Evolutionary conservation across 2,329 filamentous ascomycete genomes (phyloP), one percentile per base, ranked within the genome.

Genomic region (Podosphaera fusca): DNA sequence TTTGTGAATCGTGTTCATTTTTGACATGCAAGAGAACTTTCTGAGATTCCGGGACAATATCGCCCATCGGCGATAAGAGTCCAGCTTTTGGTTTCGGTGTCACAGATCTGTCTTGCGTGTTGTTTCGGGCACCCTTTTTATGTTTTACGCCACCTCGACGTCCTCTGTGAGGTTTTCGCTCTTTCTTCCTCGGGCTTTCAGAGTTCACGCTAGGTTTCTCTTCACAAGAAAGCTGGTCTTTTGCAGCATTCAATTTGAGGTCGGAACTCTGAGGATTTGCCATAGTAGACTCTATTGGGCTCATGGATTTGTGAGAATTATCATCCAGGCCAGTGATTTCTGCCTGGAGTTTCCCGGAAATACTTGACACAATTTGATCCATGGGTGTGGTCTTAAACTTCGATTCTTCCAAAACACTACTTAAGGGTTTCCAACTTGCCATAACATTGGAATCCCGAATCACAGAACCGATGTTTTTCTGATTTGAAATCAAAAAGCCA

Each of bases 61-160:
- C n/a, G 3, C 2, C 31, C 5, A 31, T n/a, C 5, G 5, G 12
- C n/a, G 49, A 49, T 58, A 30, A 40, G 4, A 34, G 36, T 49
- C 4, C 56, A 55, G 51, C 62, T 59, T 46, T 59, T 59, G 5
- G 9, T 59, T 34, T 29, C 45, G 21, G 12, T 2, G 31, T 14
- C 10, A 52, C 31, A 4, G 31, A 3, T 12, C 29, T 14, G 31
- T 72, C 74, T 14, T 73, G 70, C 2, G 73, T 74, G 55, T 72
- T 61, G 78, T 71, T 55, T 68, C 68, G 55, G 14, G 49, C 59
- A 33, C 70, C 70, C 59, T 78, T 78, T 60, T 79, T 77, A 59
- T 84, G 80, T 66, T 83, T 82, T 21, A 78, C 76, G 1, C 85
- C 84, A 30, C 84, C 85, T 53, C 85, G 77, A n/a, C 79, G 75